Conservation (phyloP, 1,139 yeast species). For the Keqinozyma sinolaborantium region DNA sequence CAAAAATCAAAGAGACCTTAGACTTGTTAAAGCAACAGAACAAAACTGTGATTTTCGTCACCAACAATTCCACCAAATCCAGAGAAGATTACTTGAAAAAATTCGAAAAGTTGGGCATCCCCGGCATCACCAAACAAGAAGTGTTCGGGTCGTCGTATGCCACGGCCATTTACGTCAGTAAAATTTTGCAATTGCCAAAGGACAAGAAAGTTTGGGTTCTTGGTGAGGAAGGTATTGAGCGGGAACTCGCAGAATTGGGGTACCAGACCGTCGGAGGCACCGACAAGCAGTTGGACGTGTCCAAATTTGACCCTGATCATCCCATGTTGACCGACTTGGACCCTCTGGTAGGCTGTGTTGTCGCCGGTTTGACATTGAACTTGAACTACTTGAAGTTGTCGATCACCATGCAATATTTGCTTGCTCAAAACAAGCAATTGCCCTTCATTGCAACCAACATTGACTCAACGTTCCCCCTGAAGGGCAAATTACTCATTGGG, state of each 20-base stretch:
- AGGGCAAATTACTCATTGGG: slow-evolving; percentile 84
- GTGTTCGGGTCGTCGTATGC: slow-evolving; percentile 92
- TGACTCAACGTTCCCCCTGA: slow-evolving; percentile 90
- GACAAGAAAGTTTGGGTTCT: slow-evolving; percentile 53
- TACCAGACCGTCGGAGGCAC: slow-evolving; percentile 42
- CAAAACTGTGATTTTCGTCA: slow-evolving; percentile 81
- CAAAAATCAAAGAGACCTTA: slow-evolving; percentile 38
- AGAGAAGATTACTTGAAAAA: slow-evolving; percentile 72
- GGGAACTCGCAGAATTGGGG: slow-evolving; percentile 40
- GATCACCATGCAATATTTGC: slow-evolving; percentile 74
- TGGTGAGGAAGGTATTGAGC: slow-evolving; percentile 45
- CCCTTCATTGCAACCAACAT: slow-evolving; percentile 92
- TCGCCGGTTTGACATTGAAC: slow-evolving; percentile 78
- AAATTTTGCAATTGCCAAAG: slow-evolving; percentile 63
- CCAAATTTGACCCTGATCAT: slow-evolving; percentile 30
- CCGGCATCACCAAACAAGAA: slow-evolving; percentile 60
- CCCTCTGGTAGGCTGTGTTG: slow-evolving; percentile 76
- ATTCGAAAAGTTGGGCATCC: slow-evolving; percentile 71
- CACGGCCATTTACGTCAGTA: slow-evolving; percentile 78
- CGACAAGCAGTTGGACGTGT: slow-evolving; percentile 31
- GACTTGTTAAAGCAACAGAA: slow-evolving; percentile 24
- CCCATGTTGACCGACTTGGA: slow-evolving; percentile 48
- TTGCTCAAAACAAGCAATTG: slow-evolving; percentile 54
- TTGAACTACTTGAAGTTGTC: slow-evolving; percentile 81
- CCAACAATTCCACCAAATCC: slow-evolving; percentile 93